Evolutionary conservation across 1,284 basidiomycete species (phyloP), one percentile per base, ranked within the genome.

Genomic region (Xanthoconium separans): DNA sequence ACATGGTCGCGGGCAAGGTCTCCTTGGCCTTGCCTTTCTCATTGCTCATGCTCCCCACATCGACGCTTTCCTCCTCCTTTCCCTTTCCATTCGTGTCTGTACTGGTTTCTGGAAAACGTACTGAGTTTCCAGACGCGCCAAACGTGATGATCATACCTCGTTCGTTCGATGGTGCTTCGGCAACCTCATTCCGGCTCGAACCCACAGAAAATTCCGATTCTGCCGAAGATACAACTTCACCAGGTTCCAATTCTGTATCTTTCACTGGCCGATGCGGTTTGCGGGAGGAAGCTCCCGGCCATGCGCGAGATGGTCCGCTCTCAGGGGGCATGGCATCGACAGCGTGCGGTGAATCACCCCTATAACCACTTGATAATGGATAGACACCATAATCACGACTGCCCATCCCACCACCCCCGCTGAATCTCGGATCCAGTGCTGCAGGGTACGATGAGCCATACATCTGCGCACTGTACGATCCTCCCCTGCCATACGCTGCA

Each of bases 201-300:
- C 56, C 47, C 47, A 60, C 61, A 20, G 67, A 69, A 24, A 65
- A 66, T 24, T 65, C 66, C 2, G 65, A 65, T 46, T 61, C 63
- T 10, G 39, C 51, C 4, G 60, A 65, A 15, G 67, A 68, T 16
- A 63, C 36, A 16, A 66, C 64, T 42, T 66, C 67, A 0, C 65
- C 65, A 1, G 65, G 65, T 20, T 66, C 65, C 18, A 65, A 34
- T 39, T 65, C 64, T 16, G 30, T 29, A 18, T 47, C 36, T 15
- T 51, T 41, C 1, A 30, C 9, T 15, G 52, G 45, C 8, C 39
- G 50, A 41, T 18, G 53, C 22, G 7, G 11, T 12, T 16, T 22
- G 16, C 42, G 48, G 4, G 46, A 40, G 6, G 44, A 51, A 27
- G 44, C 27, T 4, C 46, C 48, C 0, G 42, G 46, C 31, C 24